Evolutionary conservation across 1,284 basidiomycete species (phyloP), one percentile per base, ranked within the genome.

Genomic region (Xerocomus minutiporus): DNA sequence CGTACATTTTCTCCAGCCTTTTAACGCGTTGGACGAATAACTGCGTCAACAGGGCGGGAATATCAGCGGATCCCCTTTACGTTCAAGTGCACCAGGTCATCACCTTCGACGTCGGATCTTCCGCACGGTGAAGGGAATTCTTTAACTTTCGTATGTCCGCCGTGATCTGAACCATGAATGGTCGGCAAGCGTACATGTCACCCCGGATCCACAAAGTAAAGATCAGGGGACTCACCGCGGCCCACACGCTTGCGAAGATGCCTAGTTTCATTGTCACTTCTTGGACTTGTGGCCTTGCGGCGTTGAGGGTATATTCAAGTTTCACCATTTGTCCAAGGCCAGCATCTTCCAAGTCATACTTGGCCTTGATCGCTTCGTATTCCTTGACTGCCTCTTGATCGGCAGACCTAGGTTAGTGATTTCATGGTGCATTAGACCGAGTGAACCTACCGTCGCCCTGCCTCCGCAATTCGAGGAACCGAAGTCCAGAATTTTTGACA

Each of bases 191-290:
- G 8, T 23, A n/a, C 5, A 11, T 7, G 20, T 46, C 17, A 8
- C 23, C 3, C 3, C 8, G 13, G 8, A 12, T 26, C 2, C 23
- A 5, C 12, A 17, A 17, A n/a, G 20, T 1, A 35, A 26, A 12
- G 5, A 8, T 6, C 1, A n/a, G 15, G 9, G 23, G 11, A 59
- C 61, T 29, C 45, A 64, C 60, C 8, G 57, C 54, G 4, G 60
- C 57, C 59, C 60, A 64, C 5, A 60, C 60, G 1, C 31, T 52
- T 15, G 50, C 57, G 38, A 61, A 62, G 1, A 62, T 45, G 0
- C 60, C 59, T 1, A 61, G 48, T 25, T 57, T 61, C 20, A 9
- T 43, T 2, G 57, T 60, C 35, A 61, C 52, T 5, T 61, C 60
- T 25, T 60, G 57, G 34, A 61, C 48, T 41, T 63, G 53, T 13